Evolutionary conservation across 129 eudicot species (phyloP).

Genomic region (Chrysanthemum makinoi): DNA sequence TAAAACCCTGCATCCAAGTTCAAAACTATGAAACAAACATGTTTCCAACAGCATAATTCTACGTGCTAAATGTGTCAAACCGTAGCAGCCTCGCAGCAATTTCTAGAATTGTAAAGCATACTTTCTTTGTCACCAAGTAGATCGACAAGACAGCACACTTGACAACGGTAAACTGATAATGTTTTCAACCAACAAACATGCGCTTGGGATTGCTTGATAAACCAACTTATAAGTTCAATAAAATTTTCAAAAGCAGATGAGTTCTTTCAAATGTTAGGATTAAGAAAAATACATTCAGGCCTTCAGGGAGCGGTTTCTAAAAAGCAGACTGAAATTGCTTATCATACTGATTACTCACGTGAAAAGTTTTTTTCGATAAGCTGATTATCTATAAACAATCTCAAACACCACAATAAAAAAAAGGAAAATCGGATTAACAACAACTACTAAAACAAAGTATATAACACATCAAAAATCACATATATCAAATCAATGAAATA

Average conservation of each 20-base stretch:
- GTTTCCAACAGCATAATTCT: slow-evolving; percentile 19
- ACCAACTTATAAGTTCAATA: too few relatives aligned
- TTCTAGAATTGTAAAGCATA: neutral
- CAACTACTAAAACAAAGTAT: neutral
- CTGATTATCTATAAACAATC: neutral
- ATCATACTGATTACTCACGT: too few relatives aligned
- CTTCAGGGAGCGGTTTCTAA: too few relatives aligned
- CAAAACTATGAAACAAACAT: slow-evolving; percentile 17
- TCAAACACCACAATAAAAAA: neutral
- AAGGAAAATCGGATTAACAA: neutral
- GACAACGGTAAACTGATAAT: neutral
- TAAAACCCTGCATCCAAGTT: slow-evolving; percentile 72
- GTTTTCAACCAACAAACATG: slow-evolving; percentile 2
- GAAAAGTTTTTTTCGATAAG: neutral
- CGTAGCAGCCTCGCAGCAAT: neutral
- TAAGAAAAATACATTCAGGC: too few relatives aligned
- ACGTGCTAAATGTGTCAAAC: slow-evolving; percentile 11
- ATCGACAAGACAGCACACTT: too few relatives aligned
- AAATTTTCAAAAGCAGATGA: too few relatives aligned
- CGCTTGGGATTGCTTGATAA: too few relatives aligned
- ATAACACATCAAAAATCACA: slow-evolving; percentile 11
- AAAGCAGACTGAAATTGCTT: too few relatives aligned
- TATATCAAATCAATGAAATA: neutral
- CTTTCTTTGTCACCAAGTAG: too few relatives aligned
- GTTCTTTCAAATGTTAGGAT: too few relatives aligned